Evolutionary conservation across 176 grass and related monocot genomes (phyloP).

Genomic region (Rhynchospora pubera): DNA sequence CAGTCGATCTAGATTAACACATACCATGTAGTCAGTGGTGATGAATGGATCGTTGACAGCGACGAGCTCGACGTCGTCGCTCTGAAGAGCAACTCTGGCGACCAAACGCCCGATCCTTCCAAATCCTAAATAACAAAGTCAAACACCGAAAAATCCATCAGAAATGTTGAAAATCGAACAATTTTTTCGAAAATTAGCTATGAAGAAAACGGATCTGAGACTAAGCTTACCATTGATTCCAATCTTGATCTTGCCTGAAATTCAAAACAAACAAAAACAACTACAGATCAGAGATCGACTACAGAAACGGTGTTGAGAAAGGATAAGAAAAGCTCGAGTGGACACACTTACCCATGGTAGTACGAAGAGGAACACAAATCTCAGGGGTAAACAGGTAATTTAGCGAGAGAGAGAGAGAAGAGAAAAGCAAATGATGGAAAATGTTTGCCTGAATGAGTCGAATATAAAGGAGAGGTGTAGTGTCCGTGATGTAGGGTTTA

Average conservation of each 20-base stretch:
- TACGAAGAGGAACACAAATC: neutral
- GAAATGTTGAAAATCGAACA: neutral
- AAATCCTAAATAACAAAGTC: conserved; percentile 28
- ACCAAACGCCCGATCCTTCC: conserved; percentile 55
- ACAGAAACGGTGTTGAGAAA: neutral
- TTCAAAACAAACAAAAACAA: conserved; percentile 14
- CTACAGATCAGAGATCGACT: conserved; percentile 13
- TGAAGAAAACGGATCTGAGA: neutral
- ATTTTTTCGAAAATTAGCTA: neutral
- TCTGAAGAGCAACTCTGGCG: conserved; percentile 52
- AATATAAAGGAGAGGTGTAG: conserved; percentile 16
- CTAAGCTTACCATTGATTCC: conserved; percentile 48
- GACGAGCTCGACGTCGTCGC: conserved; percentile 49
- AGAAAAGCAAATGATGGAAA: conserved; percentile 9
- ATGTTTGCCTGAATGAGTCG: neutral
- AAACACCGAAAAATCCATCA: conserved; percentile 7
- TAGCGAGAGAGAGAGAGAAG: neutral
- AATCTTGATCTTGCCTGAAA: conserved; percentile 56
- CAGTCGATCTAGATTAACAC: neutral
- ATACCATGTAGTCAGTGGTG: conserved; percentile 62
- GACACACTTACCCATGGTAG: conserved; percentile 32
- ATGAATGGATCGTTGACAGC: conserved; percentile 61
- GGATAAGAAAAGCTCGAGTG: neutral
- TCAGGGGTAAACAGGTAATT: neutral
- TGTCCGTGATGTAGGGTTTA: conserved; percentile 25